Evolutionary conservation across 2,329 filamentous ascomycete species (phyloP), one percentile per base, ranked within the genome.

Genomic region (Dendrostoma leiphaemia): DNA sequence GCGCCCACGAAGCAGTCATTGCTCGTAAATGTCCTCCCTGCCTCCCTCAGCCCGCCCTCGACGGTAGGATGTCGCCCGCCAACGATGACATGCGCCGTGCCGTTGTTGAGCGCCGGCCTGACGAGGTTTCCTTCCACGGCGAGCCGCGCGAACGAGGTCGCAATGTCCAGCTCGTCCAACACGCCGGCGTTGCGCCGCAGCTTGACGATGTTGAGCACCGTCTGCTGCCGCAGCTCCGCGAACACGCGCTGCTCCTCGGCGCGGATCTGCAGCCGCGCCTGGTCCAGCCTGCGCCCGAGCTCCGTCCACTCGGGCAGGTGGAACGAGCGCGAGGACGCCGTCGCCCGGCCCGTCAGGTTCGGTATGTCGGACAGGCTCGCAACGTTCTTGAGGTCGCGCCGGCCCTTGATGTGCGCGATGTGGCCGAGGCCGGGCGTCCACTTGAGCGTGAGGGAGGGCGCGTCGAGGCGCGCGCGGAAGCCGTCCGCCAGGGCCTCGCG

Each of bases 61-160:
- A 99, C 94, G 3, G 92, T 97, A 2, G 93, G 90, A 72, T 99
- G 94, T 24, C 94, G 83, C 15, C 94, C 94, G 24, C 88, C 91
- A 9, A 95, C 74, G 62, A 99, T 89, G 57, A 86, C 86, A 68
- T 95, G 90, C 3, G 77, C 72, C 0, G 79, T 83, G 8, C 77
- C 75, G 63, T 78, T 74, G 63, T 88, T 88, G 29, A 99, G 71
- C 1, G 85, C 72, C 0, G 94, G 94, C 0, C 93, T 83, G 1
- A 85, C 79, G 62, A 94, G 84, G 44, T 79, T 75, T 59, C 90
- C 86, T 66, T 96, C 89, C 23, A 78, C 69, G 2, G 94, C 92
- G 2, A 97, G 78, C 4, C 78, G 79, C 3, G 94, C 91, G 65
- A 96, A 96, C 0, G 91, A 91, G 52, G 90, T 90, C 2, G 89